Evolutionary conservation across 768 basidiomycete species (phyloP).

Genomic region (Naganishia onofrii): DNA sequence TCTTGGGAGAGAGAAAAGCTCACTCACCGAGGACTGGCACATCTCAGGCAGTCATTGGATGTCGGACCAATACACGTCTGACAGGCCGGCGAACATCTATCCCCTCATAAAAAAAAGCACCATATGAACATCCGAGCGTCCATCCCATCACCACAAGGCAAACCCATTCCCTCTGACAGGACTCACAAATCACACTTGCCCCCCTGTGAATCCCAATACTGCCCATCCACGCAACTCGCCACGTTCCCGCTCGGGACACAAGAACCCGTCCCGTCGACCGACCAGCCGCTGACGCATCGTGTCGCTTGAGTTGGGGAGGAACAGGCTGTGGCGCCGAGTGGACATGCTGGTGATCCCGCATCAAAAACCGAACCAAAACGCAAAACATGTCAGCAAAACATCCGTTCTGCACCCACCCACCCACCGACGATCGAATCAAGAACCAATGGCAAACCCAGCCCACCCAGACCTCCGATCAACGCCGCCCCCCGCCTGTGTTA

Average conservation of each 20-base stretch:
- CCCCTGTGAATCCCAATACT: conserved; percentile 37
- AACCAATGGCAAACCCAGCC: too few species aligned
- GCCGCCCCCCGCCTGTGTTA: too few species aligned
- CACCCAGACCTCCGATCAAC: too few species aligned
- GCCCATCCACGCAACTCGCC: conserved; percentile 38
- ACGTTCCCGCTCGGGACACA: conserved; percentile 19
- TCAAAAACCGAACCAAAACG: background rate
- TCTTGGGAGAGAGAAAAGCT: too few species aligned
- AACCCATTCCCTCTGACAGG: too few species aligned
- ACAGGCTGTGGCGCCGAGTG: conserved; percentile 43
- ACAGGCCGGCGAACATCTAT: conserved; percentile 50
- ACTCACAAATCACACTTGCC: conserved; percentile 41
- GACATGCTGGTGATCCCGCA: conserved; percentile 49
- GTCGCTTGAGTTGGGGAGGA: background rate
- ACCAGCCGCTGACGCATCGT: conserved; percentile 15
- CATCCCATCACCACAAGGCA: too few species aligned
- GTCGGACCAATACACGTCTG: conserved; percentile 44
- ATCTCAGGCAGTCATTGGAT: conserved; percentile 43
- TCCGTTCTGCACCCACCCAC: too few species aligned
- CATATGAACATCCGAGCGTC: too few species aligned
- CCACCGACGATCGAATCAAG: too few species aligned
- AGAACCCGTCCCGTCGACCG: background rate
- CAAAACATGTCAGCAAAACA: background rate
- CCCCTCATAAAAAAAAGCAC: background rate
- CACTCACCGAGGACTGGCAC: conserved; percentile 42